phyloP scores from a whole-genome alignment of 441 rosid species.

The Syzygium malaccense region DNA sequence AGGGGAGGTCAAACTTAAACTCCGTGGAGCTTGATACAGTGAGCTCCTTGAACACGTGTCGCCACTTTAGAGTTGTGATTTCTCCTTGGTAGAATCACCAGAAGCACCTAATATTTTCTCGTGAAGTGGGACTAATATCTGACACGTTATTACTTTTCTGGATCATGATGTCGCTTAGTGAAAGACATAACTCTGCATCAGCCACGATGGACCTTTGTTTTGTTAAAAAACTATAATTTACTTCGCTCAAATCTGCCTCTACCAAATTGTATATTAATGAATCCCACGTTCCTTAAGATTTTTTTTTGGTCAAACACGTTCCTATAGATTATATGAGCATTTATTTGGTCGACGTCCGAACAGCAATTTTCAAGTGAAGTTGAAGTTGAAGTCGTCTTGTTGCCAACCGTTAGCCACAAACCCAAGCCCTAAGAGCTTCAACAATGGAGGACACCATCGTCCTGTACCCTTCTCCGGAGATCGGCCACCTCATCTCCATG shows the following conservation, averaged over 20 bases:
- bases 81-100: too few relatives aligned
- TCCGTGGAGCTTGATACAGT: too few relatives aligned
- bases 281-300: neutral
- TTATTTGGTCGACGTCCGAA: neutral
- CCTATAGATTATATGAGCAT: neutral
- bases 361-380: neutral
- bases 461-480: conserved; percentile 1
- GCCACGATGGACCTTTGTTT: too few relatives aligned
- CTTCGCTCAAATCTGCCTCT: too few relatives aligned
- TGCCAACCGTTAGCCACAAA: neutral
- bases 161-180: accelerated
- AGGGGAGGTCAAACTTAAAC: too few relatives aligned
- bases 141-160: neutral
- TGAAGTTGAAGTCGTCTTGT: too few relatives aligned
- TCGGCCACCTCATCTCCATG: conserved; percentile 9
- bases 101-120: too few relatives aligned
- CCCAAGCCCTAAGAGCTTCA: neutral
- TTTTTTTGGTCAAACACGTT: neutral
- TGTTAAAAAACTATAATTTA: too few relatives aligned
- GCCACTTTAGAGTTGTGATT: too few relatives aligned
- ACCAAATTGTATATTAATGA: too few relatives aligned
- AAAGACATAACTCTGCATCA: neutral
- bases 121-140: neutral
- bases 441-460: neutral
- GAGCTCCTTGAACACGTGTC: too few relatives aligned